These are phyloP conservation scores for Epichloe coenophiala DNA, from an alignment of 2,329 filamentous ascomycete genomes.

Conservation along the genomic window DNA sequence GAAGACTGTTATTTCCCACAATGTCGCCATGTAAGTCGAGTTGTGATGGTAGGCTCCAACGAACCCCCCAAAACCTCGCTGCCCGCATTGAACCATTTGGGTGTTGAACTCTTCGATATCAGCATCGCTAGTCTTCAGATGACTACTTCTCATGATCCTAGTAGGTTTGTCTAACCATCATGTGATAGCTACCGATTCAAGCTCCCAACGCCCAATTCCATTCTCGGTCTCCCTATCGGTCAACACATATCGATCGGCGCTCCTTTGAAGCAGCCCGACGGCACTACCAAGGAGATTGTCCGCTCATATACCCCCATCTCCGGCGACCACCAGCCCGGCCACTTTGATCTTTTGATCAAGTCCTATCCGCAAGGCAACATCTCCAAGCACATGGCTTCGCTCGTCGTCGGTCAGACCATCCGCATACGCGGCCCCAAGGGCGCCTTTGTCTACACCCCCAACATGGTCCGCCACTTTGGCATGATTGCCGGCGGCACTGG, in stretches of 20 bases:
- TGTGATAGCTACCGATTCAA: slow-evolving; percentile 76
- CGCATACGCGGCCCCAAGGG: slow-evolving; percentile 91
- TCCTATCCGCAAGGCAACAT: slow-evolving; percentile 97
- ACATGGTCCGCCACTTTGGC: slow-evolving; percentile 91
- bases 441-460: slow-evolving; percentile 92
- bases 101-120: not conserved
- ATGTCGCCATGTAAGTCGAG: slow-evolving; percentile 76
- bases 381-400: slow-evolving; percentile 75
- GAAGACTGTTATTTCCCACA: slow-evolving; percentile 93
- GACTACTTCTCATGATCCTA: not conserved
- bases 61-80: not conserved
- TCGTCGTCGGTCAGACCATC: slow-evolving; percentile 76
- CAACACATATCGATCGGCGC: slow-evolving; percentile 97
- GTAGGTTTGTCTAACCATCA: not conserved
- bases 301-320: slow-evolving; percentile 89
- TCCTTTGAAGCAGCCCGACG: slow-evolving; percentile 51
- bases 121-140: not conserved
- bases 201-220: slow-evolving; percentile 61
- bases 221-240: slow-evolving; percentile 92
- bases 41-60: not conserved
- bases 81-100: not conserved
- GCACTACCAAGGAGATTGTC: slow-evolving; percentile 68
- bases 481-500: slow-evolving; percentile 98
- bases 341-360: slow-evolving; percentile 96
- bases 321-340: slow-evolving; percentile 75